Evolutionary conservation across 2,329 filamentous ascomycete genomes (phyloP).

Genomic region (Bipolaris cookei): DNA sequence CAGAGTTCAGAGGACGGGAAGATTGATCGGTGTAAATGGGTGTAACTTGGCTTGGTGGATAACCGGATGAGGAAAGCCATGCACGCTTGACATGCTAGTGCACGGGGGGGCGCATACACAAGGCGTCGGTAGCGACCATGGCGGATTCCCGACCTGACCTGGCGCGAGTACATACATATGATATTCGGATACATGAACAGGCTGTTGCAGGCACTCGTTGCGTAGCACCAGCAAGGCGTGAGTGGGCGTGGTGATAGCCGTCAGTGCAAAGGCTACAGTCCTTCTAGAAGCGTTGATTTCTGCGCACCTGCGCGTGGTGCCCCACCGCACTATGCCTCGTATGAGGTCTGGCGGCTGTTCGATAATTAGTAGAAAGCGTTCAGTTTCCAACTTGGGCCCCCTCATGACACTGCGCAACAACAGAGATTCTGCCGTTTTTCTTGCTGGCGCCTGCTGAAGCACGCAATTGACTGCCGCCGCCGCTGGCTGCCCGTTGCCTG

Average conservation of each 20-base stretch:
- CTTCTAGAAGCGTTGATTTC: conserved; percentile 21
- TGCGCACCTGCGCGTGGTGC: conserved; percentile 4
- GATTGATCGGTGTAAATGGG: conserved; percentile 4
- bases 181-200: no score
- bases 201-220: no score
- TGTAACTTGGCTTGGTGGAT: conserved; percentile 1
- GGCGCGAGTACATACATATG: background rate
- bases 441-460: conserved; percentile 1
- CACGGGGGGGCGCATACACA: background rate
- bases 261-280: background rate
- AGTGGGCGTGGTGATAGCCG: conserved; percentile 6
- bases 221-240: background rate
- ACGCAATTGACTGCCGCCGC: conserved; percentile 1
- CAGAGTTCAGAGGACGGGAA: background rate
- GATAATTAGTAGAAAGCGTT: conserved; percentile 13
- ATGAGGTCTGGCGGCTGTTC: conserved; percentile 16
- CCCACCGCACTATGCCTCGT: conserved; percentile 15
- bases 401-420: conserved; percentile 11
- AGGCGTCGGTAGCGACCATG: background rate
- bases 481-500: background rate
- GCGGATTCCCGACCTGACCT: background rate
- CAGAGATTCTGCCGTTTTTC: conserved; percentile 18
- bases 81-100: background rate
- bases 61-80: conserved; percentile 8
- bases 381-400: conserved; percentile 13